These are phyloP conservation scores for Mitragyna speciosa DNA, from an alignment of 257 asterid species.

Conservation along the genomic window DNA sequence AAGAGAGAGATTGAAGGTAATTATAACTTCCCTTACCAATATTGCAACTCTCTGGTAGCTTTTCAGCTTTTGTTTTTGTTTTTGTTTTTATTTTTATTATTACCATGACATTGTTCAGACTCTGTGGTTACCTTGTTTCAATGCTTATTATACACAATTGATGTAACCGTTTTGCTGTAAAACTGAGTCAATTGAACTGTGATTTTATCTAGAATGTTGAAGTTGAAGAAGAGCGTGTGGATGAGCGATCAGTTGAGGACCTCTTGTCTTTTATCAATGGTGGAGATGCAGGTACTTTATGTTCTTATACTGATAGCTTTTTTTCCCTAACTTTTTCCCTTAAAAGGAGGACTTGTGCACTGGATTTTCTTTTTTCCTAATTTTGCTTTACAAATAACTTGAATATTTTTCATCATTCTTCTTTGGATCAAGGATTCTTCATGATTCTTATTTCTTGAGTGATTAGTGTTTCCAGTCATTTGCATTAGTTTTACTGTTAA, in stretches of 20 bases:
- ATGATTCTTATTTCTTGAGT: neutral
- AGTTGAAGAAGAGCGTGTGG: constrained; percentile 78
- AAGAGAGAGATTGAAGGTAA: constrained; percentile 78
- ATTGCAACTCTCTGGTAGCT: neutral
- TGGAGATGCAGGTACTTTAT: constrained; percentile 54
- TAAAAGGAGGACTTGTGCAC: neutral
- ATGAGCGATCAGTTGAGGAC: constrained; percentile 93
- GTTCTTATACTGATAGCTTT: constrained; percentile 3
- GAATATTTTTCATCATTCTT: neutral
- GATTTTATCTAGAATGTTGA: constrained; percentile 55
- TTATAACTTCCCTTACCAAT: constrained; percentile 18
- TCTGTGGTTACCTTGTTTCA: neutral
- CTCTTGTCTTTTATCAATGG: constrained; percentile 88
- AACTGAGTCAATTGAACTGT: constrained; percentile 28
- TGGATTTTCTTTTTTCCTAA: constrained; percentile 5
- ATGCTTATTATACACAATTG: neutral
- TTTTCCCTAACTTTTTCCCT: constrained; percentile 8
- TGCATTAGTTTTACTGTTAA: neutral
- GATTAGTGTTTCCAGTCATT: neutral
- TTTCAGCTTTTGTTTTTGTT: neutral
- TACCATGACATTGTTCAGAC: neutral
- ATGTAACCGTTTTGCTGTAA: constrained; percentile 24
- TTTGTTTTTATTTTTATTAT: constrained; percentile 1
- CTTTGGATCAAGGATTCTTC: neutral
- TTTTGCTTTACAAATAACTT: no score